A percentile compares a stretch with the other conserved stretches of the same genome.
Evolutionary conservation across 345 rosid species (phyloP).

Genomic region (Euphorbia pulcherrima): DNA sequence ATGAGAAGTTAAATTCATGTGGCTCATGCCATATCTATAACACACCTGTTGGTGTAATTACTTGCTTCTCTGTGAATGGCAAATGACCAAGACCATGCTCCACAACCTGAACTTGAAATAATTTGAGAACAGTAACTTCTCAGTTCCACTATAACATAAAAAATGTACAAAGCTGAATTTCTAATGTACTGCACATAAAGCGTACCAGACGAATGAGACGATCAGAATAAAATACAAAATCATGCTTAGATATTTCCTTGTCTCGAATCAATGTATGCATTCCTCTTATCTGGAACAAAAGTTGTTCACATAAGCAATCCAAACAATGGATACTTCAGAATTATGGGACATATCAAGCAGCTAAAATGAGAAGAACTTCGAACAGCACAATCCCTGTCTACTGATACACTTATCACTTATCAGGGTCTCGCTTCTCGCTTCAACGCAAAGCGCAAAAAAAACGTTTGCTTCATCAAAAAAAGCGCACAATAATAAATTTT

Average conservation of each 20-base stretch:
- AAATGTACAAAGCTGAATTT: not conserved
- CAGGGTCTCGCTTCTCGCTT: too few species aligned
- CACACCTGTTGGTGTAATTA: conserved; percentile 88
- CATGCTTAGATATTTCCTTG: conserved; percentile 90
- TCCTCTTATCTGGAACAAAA: conserved; percentile 78
- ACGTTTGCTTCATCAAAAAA: too few species aligned
- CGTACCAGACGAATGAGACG: conserved; percentile 90
- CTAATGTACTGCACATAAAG: conserved; percentile 16
- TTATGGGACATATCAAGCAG: not conserved
- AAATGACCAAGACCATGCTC: conserved; percentile 97
- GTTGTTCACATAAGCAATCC: not conserved
- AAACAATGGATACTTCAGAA: conserved; percentile 3
- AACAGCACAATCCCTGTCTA: not conserved
- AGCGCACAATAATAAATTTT: too few species aligned
- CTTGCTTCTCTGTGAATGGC: conserved; percentile 95
- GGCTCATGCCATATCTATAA: conserved; percentile 13
- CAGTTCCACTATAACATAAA: conserved; percentile 3
- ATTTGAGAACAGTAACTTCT: conserved; percentile 14
- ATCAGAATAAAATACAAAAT: conserved; percentile 95
- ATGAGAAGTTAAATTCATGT: not conserved
- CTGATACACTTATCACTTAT: not conserved
- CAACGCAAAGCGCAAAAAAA: too few species aligned
- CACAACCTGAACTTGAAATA: conserved; percentile 62
- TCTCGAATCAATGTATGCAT: conserved; percentile 99
- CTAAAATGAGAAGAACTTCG: not conserved